These are phyloP conservation scores for Cladosporium cucumerinum DNA, from an alignment of 2,329 filamentous ascomycete species.

Conservation along the genomic window DNA sequence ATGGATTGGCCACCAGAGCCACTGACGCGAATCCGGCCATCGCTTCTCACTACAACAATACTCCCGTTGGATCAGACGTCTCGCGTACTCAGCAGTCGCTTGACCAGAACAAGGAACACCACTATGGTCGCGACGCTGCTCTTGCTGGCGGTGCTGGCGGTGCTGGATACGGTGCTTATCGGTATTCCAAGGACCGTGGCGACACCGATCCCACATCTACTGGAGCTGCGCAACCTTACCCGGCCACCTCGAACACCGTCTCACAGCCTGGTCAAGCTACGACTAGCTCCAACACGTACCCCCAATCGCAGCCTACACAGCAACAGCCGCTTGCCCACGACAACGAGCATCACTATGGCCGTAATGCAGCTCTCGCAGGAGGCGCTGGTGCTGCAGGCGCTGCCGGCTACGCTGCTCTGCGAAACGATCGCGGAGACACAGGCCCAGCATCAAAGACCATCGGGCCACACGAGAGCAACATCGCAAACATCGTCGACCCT, in stretches of 20 bases:
- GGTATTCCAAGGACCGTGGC: neutral
- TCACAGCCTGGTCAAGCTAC: neutral
- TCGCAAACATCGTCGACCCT: constrained; percentile 26
- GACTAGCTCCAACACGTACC: neutral
- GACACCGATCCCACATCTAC: neutral
- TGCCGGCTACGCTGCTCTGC: constrained; percentile 32
- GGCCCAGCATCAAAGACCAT: constrained; percentile 27
- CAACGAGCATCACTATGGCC: constrained; percentile 27
- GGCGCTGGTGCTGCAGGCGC: constrained; percentile 28
- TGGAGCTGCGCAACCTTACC: constrained; percentile 24
- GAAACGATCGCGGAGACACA: constrained; percentile 32
- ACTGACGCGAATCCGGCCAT: constrained; percentile 31
- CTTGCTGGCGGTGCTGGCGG: constrained; percentile 27
- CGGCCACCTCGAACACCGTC: neutral
- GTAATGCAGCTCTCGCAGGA: constrained; percentile 32
- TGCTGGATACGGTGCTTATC: constrained; percentile 16
- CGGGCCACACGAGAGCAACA: constrained; percentile 18
- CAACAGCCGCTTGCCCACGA: constrained; percentile 1
- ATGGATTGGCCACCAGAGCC: constrained; percentile 38
- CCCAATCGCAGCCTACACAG: neutral
- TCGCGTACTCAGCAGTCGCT: neutral
- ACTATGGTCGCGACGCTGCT: constrained; percentile 32
- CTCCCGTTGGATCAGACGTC: neutral
- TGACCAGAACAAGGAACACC: constrained; percentile 21
- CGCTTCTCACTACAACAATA: neutral